Percentiles rank a stretch among this genome's conserved stretches.
Conservation (phyloP, 352 stramenopile species). For the Globisporangium lucens region DNA sequence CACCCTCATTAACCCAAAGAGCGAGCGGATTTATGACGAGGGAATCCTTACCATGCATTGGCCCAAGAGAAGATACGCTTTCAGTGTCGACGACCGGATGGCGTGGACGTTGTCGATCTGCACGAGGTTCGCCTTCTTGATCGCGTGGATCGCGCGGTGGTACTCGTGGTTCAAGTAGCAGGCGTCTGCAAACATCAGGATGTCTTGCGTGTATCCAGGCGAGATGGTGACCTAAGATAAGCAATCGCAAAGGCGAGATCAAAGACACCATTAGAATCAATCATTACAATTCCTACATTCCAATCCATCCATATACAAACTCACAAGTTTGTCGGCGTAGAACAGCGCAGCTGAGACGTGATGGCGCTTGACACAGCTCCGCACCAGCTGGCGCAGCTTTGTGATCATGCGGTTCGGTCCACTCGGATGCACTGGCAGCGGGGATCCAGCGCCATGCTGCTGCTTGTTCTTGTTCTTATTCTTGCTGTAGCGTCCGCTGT, state of each 20-base stretch:
- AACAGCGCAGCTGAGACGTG: constrained; percentile 61
- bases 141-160: constrained; percentile 71
- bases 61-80: constrained; percentile 54
- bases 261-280: constrained; percentile 7
- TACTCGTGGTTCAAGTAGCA: constrained; percentile 70
- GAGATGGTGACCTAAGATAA: constrained; percentile 50
- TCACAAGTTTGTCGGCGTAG: constrained; percentile 75
- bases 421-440: constrained; percentile 6
- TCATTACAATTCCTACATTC: neutral
- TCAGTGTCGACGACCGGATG: constrained; percentile 30
- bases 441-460: neutral
- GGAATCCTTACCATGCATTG: constrained; percentile 62
- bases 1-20: too few species aligned
- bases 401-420: constrained; percentile 18
- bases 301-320: neutral
- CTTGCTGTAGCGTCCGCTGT: constrained; percentile 4
- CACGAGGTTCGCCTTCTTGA: constrained; percentile 51
- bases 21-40: neutral
- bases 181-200: constrained; percentile 74
- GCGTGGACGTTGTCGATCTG: constrained; percentile 24
- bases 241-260: constrained; percentile 8
- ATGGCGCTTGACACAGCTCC: constrained; percentile 45
- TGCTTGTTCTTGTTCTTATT: constrained; percentile 3
- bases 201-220: constrained; percentile 35
- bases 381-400: constrained; percentile 43